Evolutionary conservation across 805 yeast species (phyloP), one percentile per base, ranked within the genome.

Genomic region (Zygosaccharomyces rouxii): DNA sequence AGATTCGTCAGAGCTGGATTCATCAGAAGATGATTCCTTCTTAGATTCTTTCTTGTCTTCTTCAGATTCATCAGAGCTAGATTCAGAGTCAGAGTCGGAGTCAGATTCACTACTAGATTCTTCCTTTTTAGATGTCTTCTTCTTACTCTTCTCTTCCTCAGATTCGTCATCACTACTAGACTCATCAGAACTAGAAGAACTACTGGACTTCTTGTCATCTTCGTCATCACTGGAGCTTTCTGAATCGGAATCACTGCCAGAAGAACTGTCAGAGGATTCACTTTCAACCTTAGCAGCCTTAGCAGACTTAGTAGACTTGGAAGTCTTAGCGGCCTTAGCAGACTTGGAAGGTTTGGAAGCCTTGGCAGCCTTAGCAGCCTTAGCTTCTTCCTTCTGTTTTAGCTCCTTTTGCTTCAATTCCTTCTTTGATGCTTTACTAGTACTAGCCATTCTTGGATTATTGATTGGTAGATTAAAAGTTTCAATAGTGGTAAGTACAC

Each of bases 161-260:
- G 49, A 57, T 19, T 49, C 50, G 11, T 42, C 54, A 28, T 55
- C 52, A 18, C 57, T 50, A 42, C 63, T 54, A 45, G 64, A 57
- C 45, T 71, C 70, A 13, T 78, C 72, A 35, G 78, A 74, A 54
- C 37, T 58, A 3, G 72, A 69, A 44, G 55, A 78, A 14, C 64
- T 69, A 1, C 68, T 67, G 42, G 68, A 69, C 19, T 62, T 58
- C 39, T 63, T 78, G 21, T 60, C 62, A 1, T 70, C 70, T 45
- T 69, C 71, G 21, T 64, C 67, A 21, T 55, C 70, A 9, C 74
- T 67, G 22, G 56, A 48, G 19, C 10, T 31, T 50, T 10, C 57
- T 5, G 62, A 54, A 3, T 57, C 60, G 7, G 60, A 54, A 9
- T 52, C 60, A 28, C 59, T 54, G 25, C 50, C 54, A 13, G 64